Evolutionary conservation across 2,329 filamentous ascomycete species (phyloP).

Genomic region (Scortechinia acanthostroma): DNA sequence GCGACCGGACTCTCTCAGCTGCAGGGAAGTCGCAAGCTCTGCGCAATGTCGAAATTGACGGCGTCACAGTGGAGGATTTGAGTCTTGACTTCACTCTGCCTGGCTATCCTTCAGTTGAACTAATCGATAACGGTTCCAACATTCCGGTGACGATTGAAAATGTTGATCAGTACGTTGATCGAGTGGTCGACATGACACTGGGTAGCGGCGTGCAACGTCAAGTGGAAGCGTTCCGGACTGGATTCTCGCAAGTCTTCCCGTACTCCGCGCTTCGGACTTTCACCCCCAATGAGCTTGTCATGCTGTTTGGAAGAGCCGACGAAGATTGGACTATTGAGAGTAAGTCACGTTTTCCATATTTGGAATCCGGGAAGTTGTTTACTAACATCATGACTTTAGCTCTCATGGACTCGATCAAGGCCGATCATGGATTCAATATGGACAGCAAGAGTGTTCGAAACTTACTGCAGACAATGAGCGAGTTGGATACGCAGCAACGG

Average conservation of each 20-base stretch:
- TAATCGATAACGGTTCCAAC: constrained; percentile 69
- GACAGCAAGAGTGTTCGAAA: constrained; percentile 95
- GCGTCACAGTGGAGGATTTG: constrained; percentile 75
- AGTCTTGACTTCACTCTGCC: constrained; percentile 91
- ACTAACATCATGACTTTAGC: constrained; percentile 20
- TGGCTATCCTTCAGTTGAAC: constrained; percentile 79
- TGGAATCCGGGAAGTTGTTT: not conserved
- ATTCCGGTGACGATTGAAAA: constrained; percentile 80
- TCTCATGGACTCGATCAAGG: constrained; percentile 96
- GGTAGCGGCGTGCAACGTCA: constrained; percentile 82
- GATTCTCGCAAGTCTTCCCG: constrained; percentile 93
- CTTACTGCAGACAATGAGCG: constrained; percentile 87
- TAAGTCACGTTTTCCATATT: constrained; percentile 70
- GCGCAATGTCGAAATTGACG: constrained; percentile 67
- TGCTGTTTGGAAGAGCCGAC: constrained; percentile 83
- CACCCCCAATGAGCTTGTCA: constrained; percentile 88
- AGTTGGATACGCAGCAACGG: constrained; percentile 66
- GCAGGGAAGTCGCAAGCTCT: constrained; percentile 67
- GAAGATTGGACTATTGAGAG: constrained; percentile 97
- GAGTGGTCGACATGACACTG: constrained; percentile 84
- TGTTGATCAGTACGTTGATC: constrained; percentile 80
- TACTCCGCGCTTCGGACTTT: constrained; percentile 89
- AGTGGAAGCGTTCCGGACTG: constrained; percentile 80
- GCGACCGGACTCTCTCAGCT: constrained; percentile 56
- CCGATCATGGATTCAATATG: constrained; percentile 97